A percentile compares a stretch with the other conserved stretches of the same genome.
phyloP scores from a whole-genome alignment of 768 basidiomycete genomes.

The Lactarius pseudohatsudake region DNA sequence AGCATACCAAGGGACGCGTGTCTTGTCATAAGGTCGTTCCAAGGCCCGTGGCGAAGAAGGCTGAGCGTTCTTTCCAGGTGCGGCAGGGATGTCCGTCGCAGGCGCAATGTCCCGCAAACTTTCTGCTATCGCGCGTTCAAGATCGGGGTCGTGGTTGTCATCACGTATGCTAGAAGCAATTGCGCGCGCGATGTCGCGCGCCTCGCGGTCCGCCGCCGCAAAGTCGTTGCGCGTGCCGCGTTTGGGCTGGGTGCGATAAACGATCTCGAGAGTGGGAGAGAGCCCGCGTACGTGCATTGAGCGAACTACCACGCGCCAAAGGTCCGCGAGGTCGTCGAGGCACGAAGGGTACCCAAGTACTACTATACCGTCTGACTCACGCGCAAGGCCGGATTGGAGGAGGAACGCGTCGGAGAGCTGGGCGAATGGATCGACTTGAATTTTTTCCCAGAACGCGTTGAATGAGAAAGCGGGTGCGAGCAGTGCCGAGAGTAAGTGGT shows the following conservation, averaged over 20 bases:
- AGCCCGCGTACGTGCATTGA: constrained; percentile 37
- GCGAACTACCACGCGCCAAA: constrained; percentile 36
- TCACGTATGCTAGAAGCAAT: constrained; percentile 48
- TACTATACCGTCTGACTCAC: constrained; percentile 3
- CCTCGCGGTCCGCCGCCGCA: constrained; percentile 36
- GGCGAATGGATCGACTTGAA: constrained; percentile 44
- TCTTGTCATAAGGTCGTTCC: constrained; percentile 28
- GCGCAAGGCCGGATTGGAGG: constrained; percentile 31
- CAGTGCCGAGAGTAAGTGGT: constrained; percentile 58
- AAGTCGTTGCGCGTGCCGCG: constrained; percentile 1
- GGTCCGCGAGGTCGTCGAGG: constrained; percentile 36
- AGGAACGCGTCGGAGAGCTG: constrained; percentile 55
- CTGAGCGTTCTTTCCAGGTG: neutral
- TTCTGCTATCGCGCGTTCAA: constrained; percentile 31
- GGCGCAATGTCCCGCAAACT: constrained; percentile 28
- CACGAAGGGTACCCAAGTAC: constrained; percentile 25
- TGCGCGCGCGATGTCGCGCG: constrained; percentile 45
- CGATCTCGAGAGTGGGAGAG: constrained; percentile 44
- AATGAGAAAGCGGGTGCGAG: constrained; percentile 51
- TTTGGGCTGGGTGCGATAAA: constrained; percentile 45
- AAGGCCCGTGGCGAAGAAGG: neutral
- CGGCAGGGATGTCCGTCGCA: neutral
- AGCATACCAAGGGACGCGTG: constrained; percentile 36
- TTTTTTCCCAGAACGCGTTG: constrained; percentile 47
- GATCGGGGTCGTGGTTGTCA: constrained; percentile 22